A percentile compares a stretch with the other conserved stretches of the same genome.
Conservation (phyloP, 2,329 filamentous ascomycete genomes). For the Diplodia sapinea region DNA sequence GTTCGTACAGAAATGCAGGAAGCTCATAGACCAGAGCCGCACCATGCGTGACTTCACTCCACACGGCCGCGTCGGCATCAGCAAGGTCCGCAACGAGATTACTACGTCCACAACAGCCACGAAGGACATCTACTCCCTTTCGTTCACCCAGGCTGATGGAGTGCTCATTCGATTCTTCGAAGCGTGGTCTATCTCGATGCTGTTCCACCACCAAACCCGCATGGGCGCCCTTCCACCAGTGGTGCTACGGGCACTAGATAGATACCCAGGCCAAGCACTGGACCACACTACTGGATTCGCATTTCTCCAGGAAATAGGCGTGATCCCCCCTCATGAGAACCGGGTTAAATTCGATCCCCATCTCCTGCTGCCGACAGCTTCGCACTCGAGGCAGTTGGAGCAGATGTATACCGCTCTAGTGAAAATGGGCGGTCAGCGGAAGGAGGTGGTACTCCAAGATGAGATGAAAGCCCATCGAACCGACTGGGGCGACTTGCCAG, state of each 20-base stretch:
- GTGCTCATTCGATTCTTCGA: conserved; percentile 72
- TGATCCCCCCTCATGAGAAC: conserved; percentile 73
- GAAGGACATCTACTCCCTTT: conserved; percentile 36
- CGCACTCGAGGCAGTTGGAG: conserved; percentile 53
- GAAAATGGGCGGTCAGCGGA: conserved; percentile 36
- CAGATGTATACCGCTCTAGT: conserved; percentile 43
- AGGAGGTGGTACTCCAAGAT: conserved; percentile 54
- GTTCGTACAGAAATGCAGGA: conserved; percentile 51
- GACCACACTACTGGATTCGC: conserved; percentile 61
- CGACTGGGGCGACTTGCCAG: conserved; percentile 63
- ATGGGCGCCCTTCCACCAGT: conserved; percentile 68
- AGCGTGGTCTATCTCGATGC: conserved; percentile 57
- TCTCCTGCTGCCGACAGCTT: conserved; percentile 58
- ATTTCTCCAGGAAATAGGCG: conserved; percentile 78
- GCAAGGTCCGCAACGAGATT: conserved; percentile 41
- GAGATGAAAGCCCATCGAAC: conserved; percentile 63
- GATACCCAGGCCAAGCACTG: conserved; percentile 63
- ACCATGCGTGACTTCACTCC: conserved; percentile 44
- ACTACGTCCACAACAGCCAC: conserved; percentile 35
- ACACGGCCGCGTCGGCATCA: conserved; percentile 47
- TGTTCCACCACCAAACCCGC: conserved; percentile 50
- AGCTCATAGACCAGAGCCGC: conserved; percentile 50
- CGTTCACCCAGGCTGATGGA: conserved; percentile 59
- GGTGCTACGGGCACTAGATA: conserved; percentile 65
- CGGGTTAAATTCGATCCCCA: conserved; percentile 64